A percentile compares a stretch with the other conserved stretches of the same genome.
Evolutionary conservation across 2,329 filamentous ascomycete genomes (phyloP).

Genomic region (Apiospora pterosperma): DNA sequence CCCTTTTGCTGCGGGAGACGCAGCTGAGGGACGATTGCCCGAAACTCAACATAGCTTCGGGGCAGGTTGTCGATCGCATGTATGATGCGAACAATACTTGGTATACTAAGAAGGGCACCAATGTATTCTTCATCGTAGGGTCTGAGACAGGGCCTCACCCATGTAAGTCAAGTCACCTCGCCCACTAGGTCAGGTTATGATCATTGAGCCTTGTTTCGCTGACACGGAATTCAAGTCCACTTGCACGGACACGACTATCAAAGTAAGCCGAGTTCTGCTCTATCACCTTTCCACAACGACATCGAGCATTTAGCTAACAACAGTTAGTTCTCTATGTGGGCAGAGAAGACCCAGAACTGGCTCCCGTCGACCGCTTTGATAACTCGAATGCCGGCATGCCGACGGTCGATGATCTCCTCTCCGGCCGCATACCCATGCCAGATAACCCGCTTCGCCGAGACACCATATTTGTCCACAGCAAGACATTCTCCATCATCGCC

Average conservation of each 20-base stretch:
- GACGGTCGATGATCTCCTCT: background rate
- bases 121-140: slow-evolving; percentile 5
- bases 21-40: background rate
- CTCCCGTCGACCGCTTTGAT: background rate
- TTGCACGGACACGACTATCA: slow-evolving; percentile 6
- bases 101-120: background rate
- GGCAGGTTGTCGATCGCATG: background rate
- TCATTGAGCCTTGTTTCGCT: background rate
- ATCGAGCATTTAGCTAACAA: background rate
- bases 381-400: background rate
- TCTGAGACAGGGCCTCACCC: slow-evolving; percentile 6
- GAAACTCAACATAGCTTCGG: background rate
- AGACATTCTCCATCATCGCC: slow-evolving; percentile 5
- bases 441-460: background rate
- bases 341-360: background rate
- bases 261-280: background rate
- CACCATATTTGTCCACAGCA: background rate
- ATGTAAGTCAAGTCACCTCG: slow-evolving; percentile 1
- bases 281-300: background rate
- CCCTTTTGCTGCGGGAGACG: background rate
- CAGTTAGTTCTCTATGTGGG: background rate
- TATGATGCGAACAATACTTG: slow-evolving; percentile 1
- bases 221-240: background rate
- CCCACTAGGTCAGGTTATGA: background rate
- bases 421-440: background rate